Evolutionary conservation across 1,284 basidiomycete species (phyloP), one percentile per base, ranked within the genome.

Genomic region (Cutaneotrichosporon sp.): DNA sequence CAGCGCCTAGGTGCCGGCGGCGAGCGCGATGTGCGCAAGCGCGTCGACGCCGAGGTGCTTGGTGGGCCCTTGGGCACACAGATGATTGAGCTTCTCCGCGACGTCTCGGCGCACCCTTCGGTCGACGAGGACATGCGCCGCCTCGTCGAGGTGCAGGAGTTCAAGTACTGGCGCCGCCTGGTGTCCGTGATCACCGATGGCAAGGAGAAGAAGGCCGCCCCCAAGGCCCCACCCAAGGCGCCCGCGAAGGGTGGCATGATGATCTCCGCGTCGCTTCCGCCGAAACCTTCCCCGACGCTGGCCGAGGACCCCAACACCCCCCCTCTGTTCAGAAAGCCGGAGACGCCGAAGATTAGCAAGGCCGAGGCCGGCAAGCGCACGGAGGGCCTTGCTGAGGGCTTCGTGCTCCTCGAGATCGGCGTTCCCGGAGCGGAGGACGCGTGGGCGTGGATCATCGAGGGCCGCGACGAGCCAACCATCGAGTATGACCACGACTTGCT

Each of bases 1-100:
- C 88, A 83, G 67, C 84, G 95, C 27, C 81, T 97, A 11, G 76
- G 85, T 10, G 89, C 88, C 0, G 83, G 86, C 10, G 80, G 84
- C n/a, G 86, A 85, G 8, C 87, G 89, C 56, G 82, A 88, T 53
- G 78, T 93, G 14, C 85, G 82, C 72, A 86, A 83, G 71, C 87
- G 87, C 18, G 72, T 75, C 24, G 75, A 77, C 20, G 71, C 63
- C 11, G 74, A 80, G 51, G 70, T 80, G 0, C 68, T 81, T 24
- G 73, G 70, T 3, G 79, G 80, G 0, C 75, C 79, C 36, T 49
- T 75, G 16, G 78, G 80, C 22, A 58, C 70, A 20, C 56, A 54
- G 11, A 67, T 76, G 70, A 67, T 76, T 0, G 67, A 70, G 6
- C 67, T 77, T 14, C 63, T 74, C 16, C 61, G 62, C 29, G 75